These are phyloP conservation scores for Lipomyces sp. DNA, from an alignment of 805 yeast species.

Conservation along the genomic window DNA sequence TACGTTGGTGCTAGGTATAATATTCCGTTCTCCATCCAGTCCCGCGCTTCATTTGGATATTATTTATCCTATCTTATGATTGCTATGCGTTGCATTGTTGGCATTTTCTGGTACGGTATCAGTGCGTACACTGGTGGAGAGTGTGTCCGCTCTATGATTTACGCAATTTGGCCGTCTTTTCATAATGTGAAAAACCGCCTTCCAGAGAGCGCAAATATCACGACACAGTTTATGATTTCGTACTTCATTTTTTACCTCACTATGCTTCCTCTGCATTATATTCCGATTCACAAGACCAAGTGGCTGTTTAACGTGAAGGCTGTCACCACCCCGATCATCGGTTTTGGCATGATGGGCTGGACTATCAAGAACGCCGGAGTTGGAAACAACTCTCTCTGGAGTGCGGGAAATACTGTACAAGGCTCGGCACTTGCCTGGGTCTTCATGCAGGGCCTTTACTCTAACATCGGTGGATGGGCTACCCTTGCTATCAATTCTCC, in stretches of 20 bases:
- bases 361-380: conserved; percentile 1
- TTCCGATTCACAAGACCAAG: conserved; percentile 2
- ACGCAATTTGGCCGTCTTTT: conserved; percentile 41
- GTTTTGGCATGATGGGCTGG: conserved; percentile 15
- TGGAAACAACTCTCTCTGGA: background rate
- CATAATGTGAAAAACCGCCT: conserved; percentile 42
- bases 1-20: conserved; percentile 50
- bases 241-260: conserved; percentile 2
- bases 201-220: conserved; percentile 39
- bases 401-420: conserved; percentile 43
- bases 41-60: conserved; percentile 47
- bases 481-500: conserved; percentile 49
- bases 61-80: conserved; percentile 45
- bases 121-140: conserved; percentile 47
- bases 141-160: conserved; percentile 45
- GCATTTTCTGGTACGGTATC: conserved; percentile 47
- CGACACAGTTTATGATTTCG: conserved; percentile 22
- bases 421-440: conserved; percentile 78
- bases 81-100: conserved; percentile 47
- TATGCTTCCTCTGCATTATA: conserved; percentile 7
- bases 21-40: conserved; percentile 47
- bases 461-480: conserved; percentile 31
- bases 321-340: conserved; percentile 9
- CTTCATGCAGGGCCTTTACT: conserved; percentile 52
- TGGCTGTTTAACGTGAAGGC: conserved; percentile 6